Evolutionary conservation across 352 stramenopile genomes (phyloP), one percentile per base, ranked within the genome.

Genomic region (Globisporangium abappressorium): DNA sequence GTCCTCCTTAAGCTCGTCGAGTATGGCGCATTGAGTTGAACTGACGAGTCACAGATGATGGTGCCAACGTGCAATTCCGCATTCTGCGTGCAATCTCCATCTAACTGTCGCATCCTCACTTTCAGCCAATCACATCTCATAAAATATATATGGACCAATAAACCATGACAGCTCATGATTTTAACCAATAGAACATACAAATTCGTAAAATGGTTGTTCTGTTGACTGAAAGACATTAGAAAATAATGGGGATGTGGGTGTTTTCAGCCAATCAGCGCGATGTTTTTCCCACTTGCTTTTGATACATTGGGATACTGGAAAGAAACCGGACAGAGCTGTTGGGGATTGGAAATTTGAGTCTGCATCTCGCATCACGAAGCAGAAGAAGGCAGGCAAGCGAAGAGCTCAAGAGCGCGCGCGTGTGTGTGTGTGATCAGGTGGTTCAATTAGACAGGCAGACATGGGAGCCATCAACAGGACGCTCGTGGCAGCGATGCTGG

Each of bases 51-150:
- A 12, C 11, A 1, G 41, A 47, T 47, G 41, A 47, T 47, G 41
- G 41, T 5, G 14, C 41, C 34, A n/a, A n/a, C 28, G 54, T 26
- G 43, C 55, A 61, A 61, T 20, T n/a, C 8, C 11, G 20, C 20
- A 47, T n/a, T n/a, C 8, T 22, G 11, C 8, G 30, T 46, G 24
- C 22, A 57, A 59, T 26, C 15, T 26, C 14, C 14, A 33, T 58
- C 72, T 63, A 78, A 81, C 70, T 81, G 76, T 76, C 75, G 30
- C 62, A 77, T 75, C 61, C 8, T 34, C 28, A 33, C 36, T 80
- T 84, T 74, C 67, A 65, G 57, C 49, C 65, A 77, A 74, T 72
- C 36, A 43, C 15, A 55, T 14, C 1, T 8, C 3, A 49, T 11
- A 9, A 36, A 30, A 15, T 61, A 3, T 12, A 7, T 58, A 67